These are phyloP conservation scores for Loxodes magnus DNA, from an alignment of 73 alveolate genomes.

Conservation along the genomic window DNA sequence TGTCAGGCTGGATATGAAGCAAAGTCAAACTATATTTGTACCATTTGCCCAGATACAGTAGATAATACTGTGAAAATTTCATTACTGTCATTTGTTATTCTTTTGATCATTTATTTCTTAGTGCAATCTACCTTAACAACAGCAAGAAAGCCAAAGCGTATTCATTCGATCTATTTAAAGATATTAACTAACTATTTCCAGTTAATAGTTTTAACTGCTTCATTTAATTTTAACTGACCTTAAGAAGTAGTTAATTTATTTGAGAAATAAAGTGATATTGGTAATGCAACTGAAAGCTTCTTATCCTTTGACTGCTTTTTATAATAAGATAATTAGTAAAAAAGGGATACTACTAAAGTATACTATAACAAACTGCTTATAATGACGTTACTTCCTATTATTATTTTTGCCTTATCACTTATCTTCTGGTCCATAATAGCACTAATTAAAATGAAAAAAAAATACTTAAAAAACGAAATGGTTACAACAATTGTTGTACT, in stretches of 20 bases:
- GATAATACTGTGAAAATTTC: constrained; percentile 10
- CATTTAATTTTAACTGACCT: constrained; percentile 47
- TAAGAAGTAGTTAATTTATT: constrained; percentile 13
- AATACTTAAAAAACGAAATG: neutral
- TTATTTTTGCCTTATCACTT: constrained; percentile 12
- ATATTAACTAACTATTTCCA: constrained; percentile 43
- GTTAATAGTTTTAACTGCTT: constrained; percentile 28
- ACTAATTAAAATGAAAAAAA: no score
- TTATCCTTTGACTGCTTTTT: constrained; percentile 46
- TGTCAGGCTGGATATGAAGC: constrained; percentile 24
- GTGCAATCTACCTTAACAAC: constrained; percentile 6
- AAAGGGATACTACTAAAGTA: constrained; percentile 20
- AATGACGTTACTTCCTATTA: constrained; percentile 23
- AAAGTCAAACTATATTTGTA: constrained; percentile 12
- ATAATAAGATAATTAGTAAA: no score
- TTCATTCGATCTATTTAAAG: constrained; percentile 33
- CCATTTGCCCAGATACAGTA: constrained; percentile 22
- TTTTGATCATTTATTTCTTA: constrained; percentile 5
- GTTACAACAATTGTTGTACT: constrained; percentile 16
- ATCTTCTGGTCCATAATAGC: constrained; percentile 19
- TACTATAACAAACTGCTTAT: constrained; percentile 22
- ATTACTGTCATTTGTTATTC: constrained; percentile 6
- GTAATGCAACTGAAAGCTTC: constrained; percentile 17
- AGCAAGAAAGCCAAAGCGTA: constrained; percentile 28
- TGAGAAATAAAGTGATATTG: constrained; percentile 11